Conservation (phyloP, 2,329 filamentous ascomycete species). For the Ascocoryne sarcoides region DNA sequence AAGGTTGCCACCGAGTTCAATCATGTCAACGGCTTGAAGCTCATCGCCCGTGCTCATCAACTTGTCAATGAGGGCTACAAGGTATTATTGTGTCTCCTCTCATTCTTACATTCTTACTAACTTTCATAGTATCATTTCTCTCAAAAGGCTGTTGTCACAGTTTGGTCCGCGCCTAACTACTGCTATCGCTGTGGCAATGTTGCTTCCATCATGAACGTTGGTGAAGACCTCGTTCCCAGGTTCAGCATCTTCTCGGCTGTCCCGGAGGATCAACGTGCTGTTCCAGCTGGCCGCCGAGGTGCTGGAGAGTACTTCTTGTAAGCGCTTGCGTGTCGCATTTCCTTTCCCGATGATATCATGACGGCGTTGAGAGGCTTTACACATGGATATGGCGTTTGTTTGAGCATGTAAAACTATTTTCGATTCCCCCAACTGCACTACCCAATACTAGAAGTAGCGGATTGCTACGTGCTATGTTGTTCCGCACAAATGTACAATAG, state of each 20-base stretch:
- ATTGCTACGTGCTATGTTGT: too few species aligned
- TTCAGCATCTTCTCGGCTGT: conserved; percentile 91
- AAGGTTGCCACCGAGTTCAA: conserved; percentile 71
- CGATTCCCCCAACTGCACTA: too few species aligned
- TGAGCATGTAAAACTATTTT: conserved; percentile 11
- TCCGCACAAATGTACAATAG: too few species aligned
- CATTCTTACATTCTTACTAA: conserved; percentile 21
- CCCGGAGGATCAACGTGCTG: conserved; percentile 74
- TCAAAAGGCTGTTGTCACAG: conserved; percentile 84
- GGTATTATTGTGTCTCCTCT: conserved; percentile 28
- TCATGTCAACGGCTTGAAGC: conserved; percentile 62
- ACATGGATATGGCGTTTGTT: conserved; percentile 5
- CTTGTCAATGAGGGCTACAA: conserved; percentile 73
- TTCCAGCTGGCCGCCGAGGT: conserved; percentile 61
- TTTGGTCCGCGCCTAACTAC: conserved; percentile 47
- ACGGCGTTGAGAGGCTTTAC: conserved; percentile 7
- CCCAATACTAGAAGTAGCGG: too few species aligned
- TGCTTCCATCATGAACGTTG: conserved; percentile 79
- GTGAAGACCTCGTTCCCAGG: conserved; percentile 74
- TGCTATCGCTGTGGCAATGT: conserved; percentile 44
- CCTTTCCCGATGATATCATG: too few species aligned
- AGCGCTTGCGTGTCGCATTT: too few species aligned
- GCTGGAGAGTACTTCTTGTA: conserved; percentile 62
- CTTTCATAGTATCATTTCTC: conserved; percentile 71
- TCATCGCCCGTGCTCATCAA: conserved; percentile 67